A percentile compares a stretch with the other conserved stretches of the same genome.
Conservation (phyloP, 2,329 filamentous ascomycete genomes). For the Metarhizium rileyi region DNA sequence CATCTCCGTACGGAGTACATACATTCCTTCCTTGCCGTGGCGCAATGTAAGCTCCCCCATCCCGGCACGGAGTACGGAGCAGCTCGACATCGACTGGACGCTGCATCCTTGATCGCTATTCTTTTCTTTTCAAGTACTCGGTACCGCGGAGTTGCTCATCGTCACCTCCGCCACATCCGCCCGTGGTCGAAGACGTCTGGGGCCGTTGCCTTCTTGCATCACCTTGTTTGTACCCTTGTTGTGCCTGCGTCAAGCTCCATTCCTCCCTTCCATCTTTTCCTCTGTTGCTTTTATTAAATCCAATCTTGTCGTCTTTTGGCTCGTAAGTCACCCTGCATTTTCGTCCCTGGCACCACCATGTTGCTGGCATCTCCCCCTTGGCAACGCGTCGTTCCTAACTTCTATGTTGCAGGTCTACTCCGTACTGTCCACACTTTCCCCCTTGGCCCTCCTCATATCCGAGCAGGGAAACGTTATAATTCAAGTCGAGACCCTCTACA, state of each 20-base stretch:
- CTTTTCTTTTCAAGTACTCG: too few species aligned
- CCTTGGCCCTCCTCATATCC: not conserved
- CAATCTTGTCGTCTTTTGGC: too few species aligned
- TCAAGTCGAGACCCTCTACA: not conserved
- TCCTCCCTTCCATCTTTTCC: too few species aligned
- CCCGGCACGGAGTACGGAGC: constrained; percentile 3
- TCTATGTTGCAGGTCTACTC: not conserved
- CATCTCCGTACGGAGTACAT: too few species aligned
- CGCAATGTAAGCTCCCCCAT: constrained; percentile 10
- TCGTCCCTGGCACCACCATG: not conserved
- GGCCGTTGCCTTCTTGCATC: not conserved
- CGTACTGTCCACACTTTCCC: not conserved
- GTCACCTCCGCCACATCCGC: not conserved
- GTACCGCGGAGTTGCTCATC: too few species aligned
- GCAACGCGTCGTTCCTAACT: not conserved
- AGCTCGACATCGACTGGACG: constrained; percentile 1
- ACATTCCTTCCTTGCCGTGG: constrained; percentile 10
- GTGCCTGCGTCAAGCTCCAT: not conserved
- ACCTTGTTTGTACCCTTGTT: not conserved
- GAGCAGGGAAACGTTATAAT: too few species aligned
- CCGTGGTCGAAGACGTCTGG: not conserved
- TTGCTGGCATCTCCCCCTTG: not conserved
- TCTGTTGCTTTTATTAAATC: too few species aligned
- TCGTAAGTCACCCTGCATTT: not conserved
- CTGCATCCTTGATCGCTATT: too few species aligned